Conservation (phyloP, 2,329 filamentous ascomycete species). For the Metarhizium humberi region DNA sequence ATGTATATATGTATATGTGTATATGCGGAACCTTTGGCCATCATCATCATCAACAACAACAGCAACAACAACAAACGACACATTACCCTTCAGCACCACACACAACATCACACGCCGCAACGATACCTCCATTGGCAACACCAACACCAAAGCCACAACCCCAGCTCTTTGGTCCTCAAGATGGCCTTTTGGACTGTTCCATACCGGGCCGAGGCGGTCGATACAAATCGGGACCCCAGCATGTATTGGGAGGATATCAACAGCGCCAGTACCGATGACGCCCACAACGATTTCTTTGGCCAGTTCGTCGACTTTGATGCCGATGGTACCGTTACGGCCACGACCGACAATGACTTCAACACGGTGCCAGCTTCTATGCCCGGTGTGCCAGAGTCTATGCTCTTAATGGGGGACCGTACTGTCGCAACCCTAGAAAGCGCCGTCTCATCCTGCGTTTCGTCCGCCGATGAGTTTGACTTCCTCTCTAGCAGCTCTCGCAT, state of each 20-base stretch:
- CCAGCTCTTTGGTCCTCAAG: background rate
- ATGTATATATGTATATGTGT: background rate
- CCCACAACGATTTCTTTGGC: conserved; percentile 24
- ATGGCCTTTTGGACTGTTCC: conserved; percentile 29
- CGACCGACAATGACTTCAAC: conserved; percentile 12
- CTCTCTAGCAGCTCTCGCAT: conserved; percentile 24
- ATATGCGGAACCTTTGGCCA: background rate
- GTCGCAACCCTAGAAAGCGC: conserved; percentile 17
- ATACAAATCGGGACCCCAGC: conserved; percentile 23
- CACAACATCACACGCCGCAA: background rate
- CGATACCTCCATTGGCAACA: background rate
- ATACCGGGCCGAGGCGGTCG: conserved; percentile 23
- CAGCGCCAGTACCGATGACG: conserved; percentile 17
- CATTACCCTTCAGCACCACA: background rate
- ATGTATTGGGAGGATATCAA: conserved; percentile 27
- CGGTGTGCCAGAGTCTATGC: conserved; percentile 17
- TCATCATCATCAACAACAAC: no score
- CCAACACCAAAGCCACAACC: background rate
- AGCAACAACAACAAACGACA: background rate
- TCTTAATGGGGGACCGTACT: conserved; percentile 14
- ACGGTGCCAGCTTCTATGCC: conserved; percentile 14
- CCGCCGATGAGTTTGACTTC: conserved; percentile 27
- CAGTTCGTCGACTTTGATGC: conserved; percentile 28
- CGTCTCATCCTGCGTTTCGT: conserved; percentile 25
- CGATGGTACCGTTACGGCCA: conserved; percentile 13